A percentile compares a stretch with the other conserved stretches of the same genome.
Conservation (phyloP, 805 yeast genomes). For the Barnettozyma sucrosica region DNA sequence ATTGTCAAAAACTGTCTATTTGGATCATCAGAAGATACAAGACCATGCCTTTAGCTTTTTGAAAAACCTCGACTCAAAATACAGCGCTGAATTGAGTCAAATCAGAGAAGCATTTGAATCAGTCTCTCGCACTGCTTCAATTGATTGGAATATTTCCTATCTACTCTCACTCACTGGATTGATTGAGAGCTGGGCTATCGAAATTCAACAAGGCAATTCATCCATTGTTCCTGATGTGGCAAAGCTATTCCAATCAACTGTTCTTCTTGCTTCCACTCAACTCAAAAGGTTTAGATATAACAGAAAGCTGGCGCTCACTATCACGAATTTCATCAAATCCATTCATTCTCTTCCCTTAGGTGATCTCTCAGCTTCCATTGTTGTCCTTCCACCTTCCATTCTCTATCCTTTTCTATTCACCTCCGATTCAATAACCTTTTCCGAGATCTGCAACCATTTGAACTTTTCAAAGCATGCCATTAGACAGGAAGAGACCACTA, state of each 20-base stretch:
- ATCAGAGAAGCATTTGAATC: slow-evolving; percentile 6
- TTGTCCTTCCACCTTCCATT: slow-evolving; percentile 37
- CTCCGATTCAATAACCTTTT: slow-evolving; percentile 38
- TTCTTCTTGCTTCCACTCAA: background rate
- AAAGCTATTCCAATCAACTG: slow-evolving; percentile 1
- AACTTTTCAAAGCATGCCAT: slow-evolving; percentile 28
- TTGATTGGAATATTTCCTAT: slow-evolving; percentile 11
- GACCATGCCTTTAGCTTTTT: slow-evolving; percentile 11
- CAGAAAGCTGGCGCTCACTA: slow-evolving; percentile 8
- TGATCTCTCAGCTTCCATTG: slow-evolving; percentile 17
- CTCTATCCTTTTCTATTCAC: slow-evolving; percentile 35
- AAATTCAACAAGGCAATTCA: background rate
- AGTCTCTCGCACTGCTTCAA: background rate
- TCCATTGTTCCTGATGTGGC: background rate
- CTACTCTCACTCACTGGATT: slow-evolving; percentile 7
- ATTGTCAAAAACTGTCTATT: slow-evolving; percentile 4
- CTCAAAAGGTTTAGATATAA: slow-evolving; percentile 6
- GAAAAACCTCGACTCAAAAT: background rate
- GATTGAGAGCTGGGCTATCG: background rate
- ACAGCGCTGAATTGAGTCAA: slow-evolving; percentile 3
- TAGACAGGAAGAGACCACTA: slow-evolving; percentile 10
- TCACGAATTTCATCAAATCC: slow-evolving; percentile 8
- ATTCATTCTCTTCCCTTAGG: slow-evolving; percentile 20
- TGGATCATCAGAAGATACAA: background rate
- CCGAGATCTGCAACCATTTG: slow-evolving; percentile 42